phyloP scores from a whole-genome alignment of 768 basidiomycete genomes.

The Russula emetica region DNA sequence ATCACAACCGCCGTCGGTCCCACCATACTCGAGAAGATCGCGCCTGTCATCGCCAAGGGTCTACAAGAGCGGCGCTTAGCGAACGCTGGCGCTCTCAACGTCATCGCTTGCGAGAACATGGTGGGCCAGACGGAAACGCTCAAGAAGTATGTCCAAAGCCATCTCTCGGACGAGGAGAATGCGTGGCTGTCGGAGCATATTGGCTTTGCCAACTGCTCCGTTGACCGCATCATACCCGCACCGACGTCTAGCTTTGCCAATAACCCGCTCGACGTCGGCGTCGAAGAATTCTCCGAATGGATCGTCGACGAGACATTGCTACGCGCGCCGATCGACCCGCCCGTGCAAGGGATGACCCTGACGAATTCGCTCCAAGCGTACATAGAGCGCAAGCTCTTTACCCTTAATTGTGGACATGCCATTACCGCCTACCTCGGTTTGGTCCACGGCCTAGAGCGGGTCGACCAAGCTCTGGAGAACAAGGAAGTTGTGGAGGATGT shows the following conservation, averaged over 20 bases:
- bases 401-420: conserved; percentile 42
- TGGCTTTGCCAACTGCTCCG: conserved; percentile 42
- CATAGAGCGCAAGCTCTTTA: conserved; percentile 43
- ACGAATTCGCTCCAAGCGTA: conserved; percentile 36
- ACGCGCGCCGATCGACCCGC: conserved; percentile 31
- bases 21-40: conserved; percentile 36
- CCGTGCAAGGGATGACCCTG: conserved; percentile 34
- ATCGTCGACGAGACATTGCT: conserved; percentile 36
- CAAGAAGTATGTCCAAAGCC: conserved; percentile 32
- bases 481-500: conserved; percentile 32
- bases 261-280: conserved; percentile 38
- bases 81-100: conserved; percentile 32
- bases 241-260: conserved; percentile 16
- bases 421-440: conserved; percentile 40
- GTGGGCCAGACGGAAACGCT: conserved; percentile 37
- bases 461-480: conserved; percentile 36
- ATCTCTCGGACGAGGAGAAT: conserved; percentile 34
- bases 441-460: conserved; percentile 33
- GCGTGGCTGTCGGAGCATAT: conserved; percentile 33
- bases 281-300: conserved; percentile 43
- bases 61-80: conserved; percentile 32
- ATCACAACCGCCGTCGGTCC: conserved; percentile 41
- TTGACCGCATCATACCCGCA: conserved; percentile 39
- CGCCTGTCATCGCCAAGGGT: conserved; percentile 36
- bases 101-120: conserved; percentile 43